phyloP scores from a whole-genome alignment of 805 yeast species.

The Kuraishia borneana region DNA sequence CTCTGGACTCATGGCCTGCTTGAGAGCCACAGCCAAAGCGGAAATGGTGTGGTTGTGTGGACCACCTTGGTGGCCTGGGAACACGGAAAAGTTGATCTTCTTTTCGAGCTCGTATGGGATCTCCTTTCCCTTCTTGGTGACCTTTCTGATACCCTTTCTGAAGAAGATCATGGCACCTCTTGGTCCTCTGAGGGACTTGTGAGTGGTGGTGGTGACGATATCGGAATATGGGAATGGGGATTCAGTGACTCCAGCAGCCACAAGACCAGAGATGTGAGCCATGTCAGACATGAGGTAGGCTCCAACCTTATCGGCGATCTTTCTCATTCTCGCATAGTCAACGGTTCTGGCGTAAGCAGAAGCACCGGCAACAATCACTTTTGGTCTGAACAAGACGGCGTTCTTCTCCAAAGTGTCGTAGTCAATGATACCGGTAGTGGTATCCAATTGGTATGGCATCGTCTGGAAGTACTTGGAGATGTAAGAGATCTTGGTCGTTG shows the following conservation, averaged over 20 bases:
- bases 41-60: conserved; percentile 98
- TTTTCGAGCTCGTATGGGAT: conserved; percentile 78
- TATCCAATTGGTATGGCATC: conserved; percentile 91
- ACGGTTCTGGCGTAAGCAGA: conserved; percentile 89
- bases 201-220: conserved; percentile 96
- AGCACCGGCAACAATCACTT: conserved; percentile 92
- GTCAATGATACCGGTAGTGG: conserved; percentile 82
- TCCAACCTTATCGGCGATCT: conserved; percentile 86
- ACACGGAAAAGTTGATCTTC: conserved; percentile 90
- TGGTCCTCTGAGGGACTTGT: conserved; percentile 96
- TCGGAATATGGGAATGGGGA: conserved; percentile 92
- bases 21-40: conserved; percentile 90
- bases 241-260: conserved; percentile 88
- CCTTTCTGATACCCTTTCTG: conserved; percentile 86
- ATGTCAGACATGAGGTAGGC: conserved; percentile 89
- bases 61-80: conserved; percentile 99
- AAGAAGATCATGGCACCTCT: conserved; percentile 97
- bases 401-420: conserved; percentile 78
- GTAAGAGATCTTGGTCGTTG: conserved; percentile 78
- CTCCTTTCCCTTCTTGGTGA: conserved; percentile 79
- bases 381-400: conserved; percentile 85
- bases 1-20: conserved; percentile 85
- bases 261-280: conserved; percentile 96
- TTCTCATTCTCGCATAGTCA: conserved; percentile 83
- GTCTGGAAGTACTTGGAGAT: conserved; percentile 93